phyloP scores from a whole-genome alignment of 495 filamentous ascomycete genomes.

The Xylaria bambusicola region DNA sequence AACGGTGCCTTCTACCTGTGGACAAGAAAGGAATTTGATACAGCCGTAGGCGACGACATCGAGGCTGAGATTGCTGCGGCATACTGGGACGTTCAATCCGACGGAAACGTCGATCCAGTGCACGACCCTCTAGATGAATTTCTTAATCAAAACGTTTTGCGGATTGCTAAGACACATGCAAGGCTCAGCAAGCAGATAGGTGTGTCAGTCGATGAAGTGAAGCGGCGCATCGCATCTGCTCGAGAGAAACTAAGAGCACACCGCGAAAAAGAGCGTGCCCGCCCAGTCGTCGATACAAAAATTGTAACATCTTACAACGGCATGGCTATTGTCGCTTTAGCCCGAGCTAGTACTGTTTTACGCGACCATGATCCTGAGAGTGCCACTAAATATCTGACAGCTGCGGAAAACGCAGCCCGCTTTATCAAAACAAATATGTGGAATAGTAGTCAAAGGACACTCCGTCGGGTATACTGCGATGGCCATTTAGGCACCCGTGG shows the following conservation, averaged over 20 bases:
- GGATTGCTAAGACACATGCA: slow-evolving; percentile 51
- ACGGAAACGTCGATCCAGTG: slow-evolving; percentile 84
- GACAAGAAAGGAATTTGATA: slow-evolving; percentile 84
- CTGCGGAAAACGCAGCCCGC: slow-evolving; percentile 66
- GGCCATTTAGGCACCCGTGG: slow-evolving; percentile 69
- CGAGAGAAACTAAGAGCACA: slow-evolving; percentile 71
- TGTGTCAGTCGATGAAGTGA: slow-evolving; percentile 70
- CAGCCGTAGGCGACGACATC: slow-evolving; percentile 63
- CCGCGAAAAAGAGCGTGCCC: slow-evolving; percentile 71
- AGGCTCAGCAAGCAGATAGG: slow-evolving; percentile 78
- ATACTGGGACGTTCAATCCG: slow-evolving; percentile 82
- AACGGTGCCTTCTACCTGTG: slow-evolving; percentile 97
- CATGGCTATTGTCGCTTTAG: slow-evolving; percentile 80
- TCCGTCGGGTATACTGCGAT: slow-evolving; percentile 79
- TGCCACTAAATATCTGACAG: slow-evolving; percentile 55
- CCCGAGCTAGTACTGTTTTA: slow-evolving; percentile 70
- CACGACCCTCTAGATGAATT: slow-evolving; percentile 93
- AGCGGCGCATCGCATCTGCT: slow-evolving; percentile 66
- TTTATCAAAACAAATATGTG: slow-evolving; percentile 84
- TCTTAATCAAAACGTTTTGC: slow-evolving; percentile 72
- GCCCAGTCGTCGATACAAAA: slow-evolving; percentile 88
- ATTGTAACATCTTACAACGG: slow-evolving; percentile 89
- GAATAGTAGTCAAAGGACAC: slow-evolving; percentile 58
- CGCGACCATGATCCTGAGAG: slow-evolving; percentile 59
- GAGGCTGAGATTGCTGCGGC: slow-evolving; percentile 74